A percentile compares a stretch with the other conserved stretches of the same genome.
These are phyloP conservation scores for Metarhizium album DNA, from an alignment of 2,329 filamentous ascomycete genomes.

Conservation along the genomic window DNA sequence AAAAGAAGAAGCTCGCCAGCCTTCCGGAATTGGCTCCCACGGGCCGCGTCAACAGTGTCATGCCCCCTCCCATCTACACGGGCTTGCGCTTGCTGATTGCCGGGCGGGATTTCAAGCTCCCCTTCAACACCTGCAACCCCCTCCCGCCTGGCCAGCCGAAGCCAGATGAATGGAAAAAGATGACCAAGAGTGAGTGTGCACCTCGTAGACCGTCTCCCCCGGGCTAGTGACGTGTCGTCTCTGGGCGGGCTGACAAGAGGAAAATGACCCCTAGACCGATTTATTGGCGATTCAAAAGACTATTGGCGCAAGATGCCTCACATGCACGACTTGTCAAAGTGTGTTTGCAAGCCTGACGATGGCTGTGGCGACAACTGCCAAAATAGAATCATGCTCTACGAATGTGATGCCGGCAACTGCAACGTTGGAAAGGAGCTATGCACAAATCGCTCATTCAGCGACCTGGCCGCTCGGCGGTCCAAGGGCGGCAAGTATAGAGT, in stretches of 20 bases:
- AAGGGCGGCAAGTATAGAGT: constrained; percentile 79
- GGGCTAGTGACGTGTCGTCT: too few species aligned
- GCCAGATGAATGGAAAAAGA: constrained; percentile 84
- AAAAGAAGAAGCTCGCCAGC: constrained; percentile 40
- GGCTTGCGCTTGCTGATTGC: constrained; percentile 60
- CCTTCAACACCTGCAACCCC: constrained; percentile 82
- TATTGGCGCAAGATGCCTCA: constrained; percentile 73
- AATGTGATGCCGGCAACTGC: constrained; percentile 88
- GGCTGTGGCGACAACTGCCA: constrained; percentile 86
- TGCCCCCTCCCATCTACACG: constrained; percentile 71
- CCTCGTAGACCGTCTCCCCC: neutral
- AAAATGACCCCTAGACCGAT: constrained; percentile 54
- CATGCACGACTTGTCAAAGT: constrained; percentile 63
- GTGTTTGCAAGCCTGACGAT: constrained; percentile 64
- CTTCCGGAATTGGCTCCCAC: constrained; percentile 36
- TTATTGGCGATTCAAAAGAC: constrained; percentile 71
- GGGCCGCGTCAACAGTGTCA: constrained; percentile 39
- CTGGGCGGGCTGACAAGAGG: neutral
- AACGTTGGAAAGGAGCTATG: constrained; percentile 63
- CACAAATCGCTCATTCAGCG: constrained; percentile 78
- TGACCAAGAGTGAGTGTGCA: constrained; percentile 67
- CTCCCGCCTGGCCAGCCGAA: constrained; percentile 79
- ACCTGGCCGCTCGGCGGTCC: constrained; percentile 63
- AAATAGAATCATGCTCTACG: constrained; percentile 94
- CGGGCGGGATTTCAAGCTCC: constrained; percentile 76